Base-by-base conservation (phyloP, 805 yeast genomes). In the Cyberlindnera mississippiensis region DNA sequence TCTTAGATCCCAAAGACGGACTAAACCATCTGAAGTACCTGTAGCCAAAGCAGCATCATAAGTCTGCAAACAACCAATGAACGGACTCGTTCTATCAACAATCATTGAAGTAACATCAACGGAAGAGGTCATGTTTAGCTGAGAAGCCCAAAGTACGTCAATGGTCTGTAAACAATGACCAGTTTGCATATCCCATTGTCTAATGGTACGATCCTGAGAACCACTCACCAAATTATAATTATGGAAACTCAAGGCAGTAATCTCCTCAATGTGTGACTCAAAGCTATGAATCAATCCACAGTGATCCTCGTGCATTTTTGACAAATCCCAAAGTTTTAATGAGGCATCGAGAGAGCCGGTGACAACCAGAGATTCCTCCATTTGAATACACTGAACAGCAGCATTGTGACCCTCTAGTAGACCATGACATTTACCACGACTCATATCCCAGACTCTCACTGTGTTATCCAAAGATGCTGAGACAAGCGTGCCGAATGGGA, bases 371-470 rank as follows among this genome's bases (percentile, higher is more conserved):
- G 68, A 61, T 28, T 75, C 75, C 32, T 75, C 73, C 69, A 80
- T 67, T 52, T 78, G 81, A 61, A 83, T 62, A 50, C 84, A 78
- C 35, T 65, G 67, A 6, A 83, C 82, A 6, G 77, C 63, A 0
- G 85, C 77, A 33, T 52, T 54, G 55, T 84, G 91, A 15, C 89
- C 89, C 40, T 68, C 74, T 37, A 83, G 64, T 26, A 67, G 55
- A 2, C 80, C 80, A 19, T 65, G 54, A 37, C 75, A 72, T 44
- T 67, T 68, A 10, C 77, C 73, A 22, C 75, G 68, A 29, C 82
- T 74, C 52, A 84, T 61, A 65, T 89, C 95, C 96, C 96, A 89
- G 4, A 89, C 84, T 49, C 82, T 73, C 4, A 88, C 82, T 0
- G 84, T 76, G 57, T 82, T 85, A 58, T 88, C 96, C 51, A 78